Evolutionary conservation across 768 basidiomycete genomes (phyloP).

Genomic region (Solioccasus polychromus): DNA sequence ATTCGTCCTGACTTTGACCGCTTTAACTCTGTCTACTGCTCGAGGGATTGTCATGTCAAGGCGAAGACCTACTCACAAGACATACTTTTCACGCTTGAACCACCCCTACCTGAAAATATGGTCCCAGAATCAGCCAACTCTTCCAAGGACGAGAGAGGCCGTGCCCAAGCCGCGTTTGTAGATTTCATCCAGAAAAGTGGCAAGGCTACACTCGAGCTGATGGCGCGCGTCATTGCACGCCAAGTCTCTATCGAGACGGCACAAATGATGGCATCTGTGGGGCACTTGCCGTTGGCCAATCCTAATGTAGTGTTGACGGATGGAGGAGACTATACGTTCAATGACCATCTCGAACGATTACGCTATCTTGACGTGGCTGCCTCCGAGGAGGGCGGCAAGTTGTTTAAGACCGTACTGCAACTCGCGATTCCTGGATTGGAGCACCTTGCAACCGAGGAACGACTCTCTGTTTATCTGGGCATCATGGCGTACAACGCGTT

Average conservation of each 20-base stretch:
- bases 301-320: conserved; percentile 36
- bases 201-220: conserved; percentile 51
- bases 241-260: conserved; percentile 64
- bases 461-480: conserved; percentile 57
- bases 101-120: conserved; percentile 49
- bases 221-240: conserved; percentile 68
- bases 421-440: conserved; percentile 70
- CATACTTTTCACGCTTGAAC: conserved; percentile 68
- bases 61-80: conserved; percentile 60
- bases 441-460: conserved; percentile 62
- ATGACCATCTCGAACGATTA: conserved; percentile 76
- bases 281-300: conserved; percentile 7
- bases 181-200: conserved; percentile 51
- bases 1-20: conserved; percentile 49
- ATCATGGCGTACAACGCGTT: conserved; percentile 77
- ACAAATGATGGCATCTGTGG: conserved; percentile 44
- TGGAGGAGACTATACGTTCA: conserved; percentile 55
- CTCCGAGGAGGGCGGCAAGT: conserved; percentile 44
- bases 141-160: conserved; percentile 44
- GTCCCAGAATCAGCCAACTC: conserved; percentile 32
- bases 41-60: conserved; percentile 57
- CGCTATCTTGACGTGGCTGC: conserved; percentile 59
- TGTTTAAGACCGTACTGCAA: conserved; percentile 54
- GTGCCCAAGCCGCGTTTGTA: conserved; percentile 59
- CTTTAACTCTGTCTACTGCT: conserved; percentile 68